These are phyloP conservation scores for Arctium lappa DNA, from an alignment of 129 eudicot genomes.

Conservation along the genomic window DNA sequence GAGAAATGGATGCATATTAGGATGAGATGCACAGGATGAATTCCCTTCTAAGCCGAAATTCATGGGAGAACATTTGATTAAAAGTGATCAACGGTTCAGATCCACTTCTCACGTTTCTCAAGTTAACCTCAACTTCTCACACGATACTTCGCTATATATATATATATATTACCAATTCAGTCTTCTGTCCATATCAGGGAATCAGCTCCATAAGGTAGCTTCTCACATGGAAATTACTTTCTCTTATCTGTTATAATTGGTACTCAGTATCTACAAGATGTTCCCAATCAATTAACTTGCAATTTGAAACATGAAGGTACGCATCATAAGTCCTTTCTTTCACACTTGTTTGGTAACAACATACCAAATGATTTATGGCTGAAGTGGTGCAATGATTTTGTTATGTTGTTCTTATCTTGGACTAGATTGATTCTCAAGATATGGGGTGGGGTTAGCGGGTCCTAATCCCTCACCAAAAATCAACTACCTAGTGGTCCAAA, in stretches of 20 bases:
- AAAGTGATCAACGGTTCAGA: too few relatives aligned
- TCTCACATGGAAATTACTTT: not conserved
- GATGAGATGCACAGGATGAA: too few relatives aligned
- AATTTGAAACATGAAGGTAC: not conserved
- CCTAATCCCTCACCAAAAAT: conserved; percentile 10
- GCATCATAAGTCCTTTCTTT: not conserved
- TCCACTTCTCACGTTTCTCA: too few relatives aligned
- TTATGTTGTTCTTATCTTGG: conserved; percentile 17
- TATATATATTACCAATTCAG: not conserved
- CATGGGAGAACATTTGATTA: too few relatives aligned
- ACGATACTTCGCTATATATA: too few relatives aligned
- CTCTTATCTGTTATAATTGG: not conserved
- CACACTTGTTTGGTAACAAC: not conserved
- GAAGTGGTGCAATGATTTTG: not conserved
- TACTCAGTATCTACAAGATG: not conserved
- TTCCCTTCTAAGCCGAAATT: too few relatives aligned
- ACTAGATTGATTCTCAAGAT: not conserved
- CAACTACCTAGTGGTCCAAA: conserved; percentile 15
- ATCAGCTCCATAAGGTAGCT: not conserved
- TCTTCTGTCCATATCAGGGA: not conserved
- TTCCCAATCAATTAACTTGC: not conserved
- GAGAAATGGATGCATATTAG: too few relatives aligned
- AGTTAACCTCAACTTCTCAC: too few relatives aligned
- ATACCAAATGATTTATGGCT: not conserved
- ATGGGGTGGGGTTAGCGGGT: not conserved